Conservation (phyloP, 2,329 filamentous ascomycete species). For the Trichoderma sp. region DNA sequence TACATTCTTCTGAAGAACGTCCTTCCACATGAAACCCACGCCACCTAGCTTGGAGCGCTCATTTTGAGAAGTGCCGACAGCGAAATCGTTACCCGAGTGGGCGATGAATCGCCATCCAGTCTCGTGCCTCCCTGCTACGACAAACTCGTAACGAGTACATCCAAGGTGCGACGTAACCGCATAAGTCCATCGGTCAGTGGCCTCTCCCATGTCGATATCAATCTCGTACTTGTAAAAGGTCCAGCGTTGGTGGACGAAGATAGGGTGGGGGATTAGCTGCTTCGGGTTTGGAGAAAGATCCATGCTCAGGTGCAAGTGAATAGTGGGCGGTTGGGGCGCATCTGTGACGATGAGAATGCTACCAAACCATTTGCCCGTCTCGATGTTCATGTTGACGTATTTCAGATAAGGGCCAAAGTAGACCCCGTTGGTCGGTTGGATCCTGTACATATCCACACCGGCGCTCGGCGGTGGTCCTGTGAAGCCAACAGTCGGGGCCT, state of each 20-base stretch:
- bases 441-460: slow-evolving; percentile 91
- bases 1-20: slow-evolving; percentile 94
- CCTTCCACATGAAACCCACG: slow-evolving; percentile 97
- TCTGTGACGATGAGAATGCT: slow-evolving; percentile 94
- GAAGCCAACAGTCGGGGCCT: slow-evolving; percentile 77
- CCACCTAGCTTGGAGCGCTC: slow-evolving; percentile 85
- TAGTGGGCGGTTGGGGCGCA: slow-evolving; percentile 86
- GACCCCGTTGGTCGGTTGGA: slow-evolving; percentile 89
- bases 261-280: slow-evolving; percentile 77
- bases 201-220: slow-evolving; percentile 85
- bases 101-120: slow-evolving; percentile 94
- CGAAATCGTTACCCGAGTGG: slow-evolving; percentile 95
- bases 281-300: slow-evolving; percentile 91
- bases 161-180: slow-evolving; percentile 95
- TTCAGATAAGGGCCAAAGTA: slow-evolving; percentile 96
- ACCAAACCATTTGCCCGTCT: slow-evolving; percentile 85
- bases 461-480: slow-evolving; percentile 82
- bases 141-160: slow-evolving; percentile 96
- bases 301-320: slow-evolving; percentile 86
- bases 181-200: slow-evolving; percentile 89
- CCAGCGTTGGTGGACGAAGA: slow-evolving; percentile 90
- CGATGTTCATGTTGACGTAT: slow-evolving; percentile 96
- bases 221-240: slow-evolving; percentile 94
- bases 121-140: slow-evolving; percentile 86
- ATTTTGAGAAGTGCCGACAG: slow-evolving; percentile 78